Evolutionary conservation across 2,329 filamentous ascomycete genomes (phyloP).

Genomic region (Cercospora citrullina): DNA sequence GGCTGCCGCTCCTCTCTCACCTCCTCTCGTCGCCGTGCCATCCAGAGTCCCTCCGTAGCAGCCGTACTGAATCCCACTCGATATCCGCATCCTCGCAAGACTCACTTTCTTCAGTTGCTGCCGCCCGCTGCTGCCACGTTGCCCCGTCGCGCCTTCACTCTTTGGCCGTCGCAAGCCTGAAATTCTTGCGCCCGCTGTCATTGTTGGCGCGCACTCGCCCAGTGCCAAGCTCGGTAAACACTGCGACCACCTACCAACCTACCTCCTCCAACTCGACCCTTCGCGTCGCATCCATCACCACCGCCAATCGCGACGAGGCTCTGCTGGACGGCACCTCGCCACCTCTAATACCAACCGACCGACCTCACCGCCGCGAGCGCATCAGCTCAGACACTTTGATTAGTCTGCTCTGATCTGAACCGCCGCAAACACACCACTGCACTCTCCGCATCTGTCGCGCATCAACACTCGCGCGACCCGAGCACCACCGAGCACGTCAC

Average conservation of each 20-base stretch:
- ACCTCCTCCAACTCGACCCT: neutral
- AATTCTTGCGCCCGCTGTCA: constrained; percentile 12
- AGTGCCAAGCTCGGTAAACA: constrained; percentile 16
- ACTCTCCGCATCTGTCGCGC: neutral
- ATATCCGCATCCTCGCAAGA: constrained; percentile 3
- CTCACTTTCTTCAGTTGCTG: constrained; percentile 13
- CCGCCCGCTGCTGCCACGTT: constrained; percentile 3
- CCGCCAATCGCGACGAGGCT: constrained; percentile 20
- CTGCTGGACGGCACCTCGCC: constrained; percentile 22
- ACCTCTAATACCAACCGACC: constrained; percentile 1
- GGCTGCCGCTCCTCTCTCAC: neutral
- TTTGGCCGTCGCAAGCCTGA: constrained; percentile 1
- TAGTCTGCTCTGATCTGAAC: constrained; percentile 26
- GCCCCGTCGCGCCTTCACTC: constrained; percentile 15
- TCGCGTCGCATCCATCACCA: neutral
- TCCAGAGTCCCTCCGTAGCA: constrained; percentile 13
- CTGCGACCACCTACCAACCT: constrained; percentile 8
- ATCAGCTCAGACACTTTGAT: constrained; percentile 25
- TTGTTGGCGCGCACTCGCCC: constrained; percentile 3
- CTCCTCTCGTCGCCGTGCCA: constrained; percentile 12
- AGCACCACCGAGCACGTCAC: constrained; percentile 3
- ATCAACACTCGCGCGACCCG: constrained; percentile 1
- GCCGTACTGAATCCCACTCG: constrained; percentile 16
- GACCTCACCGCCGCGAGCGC: constrained; percentile 14
- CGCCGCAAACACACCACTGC: constrained; percentile 13